Evolutionary conservation across 805 yeast genomes (phyloP).

Genomic region (Kazachstania bromeliacearum): DNA sequence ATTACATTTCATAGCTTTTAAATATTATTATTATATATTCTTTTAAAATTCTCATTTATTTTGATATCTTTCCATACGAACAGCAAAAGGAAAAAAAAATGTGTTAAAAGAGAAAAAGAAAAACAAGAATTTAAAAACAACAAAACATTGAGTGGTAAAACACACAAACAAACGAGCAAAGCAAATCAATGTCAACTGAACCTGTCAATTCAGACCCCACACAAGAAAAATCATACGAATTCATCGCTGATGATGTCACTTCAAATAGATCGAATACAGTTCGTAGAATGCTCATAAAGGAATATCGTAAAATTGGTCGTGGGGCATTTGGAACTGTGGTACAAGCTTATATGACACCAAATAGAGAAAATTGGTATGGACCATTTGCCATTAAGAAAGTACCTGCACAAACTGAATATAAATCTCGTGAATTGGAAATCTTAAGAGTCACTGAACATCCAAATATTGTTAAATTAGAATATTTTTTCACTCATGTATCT

Average conservation of each 20-base stretch:
- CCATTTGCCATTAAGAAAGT: slow-evolving; percentile 80
- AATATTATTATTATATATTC: background rate
- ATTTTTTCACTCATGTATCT: slow-evolving; percentile 60
- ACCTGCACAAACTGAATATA: slow-evolving; percentile 81
- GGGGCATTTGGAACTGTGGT: slow-evolving; percentile 84
- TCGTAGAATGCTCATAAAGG: slow-evolving; percentile 58
- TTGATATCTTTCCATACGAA: no score
- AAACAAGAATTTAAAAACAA: no score
- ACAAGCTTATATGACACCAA: slow-evolving; percentile 49
- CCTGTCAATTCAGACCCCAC: no score
- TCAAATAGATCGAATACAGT: slow-evolving; percentile 45
- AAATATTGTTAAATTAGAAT: slow-evolving; percentile 60
- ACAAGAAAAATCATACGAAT: slow-evolving; percentile 30
- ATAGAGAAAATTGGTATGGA: slow-evolving; percentile 50
- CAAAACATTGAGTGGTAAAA: no score
- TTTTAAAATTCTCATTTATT: no score
- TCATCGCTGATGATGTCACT: slow-evolving; percentile 51
- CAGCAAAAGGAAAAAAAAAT: no score
- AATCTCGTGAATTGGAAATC: slow-evolving; percentile 71
- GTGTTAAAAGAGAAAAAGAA: no score
- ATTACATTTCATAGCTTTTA: background rate
- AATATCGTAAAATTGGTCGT: slow-evolving; percentile 68
- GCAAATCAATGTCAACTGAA: no score
- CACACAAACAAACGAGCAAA: no score
- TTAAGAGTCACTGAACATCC: slow-evolving; percentile 71